A percentile compares a stretch with the other conserved stretches of the same genome.
phyloP scores from a whole-genome alignment of 2,329 filamentous ascomycete species.

The Venturiaceae sp. region DNA sequence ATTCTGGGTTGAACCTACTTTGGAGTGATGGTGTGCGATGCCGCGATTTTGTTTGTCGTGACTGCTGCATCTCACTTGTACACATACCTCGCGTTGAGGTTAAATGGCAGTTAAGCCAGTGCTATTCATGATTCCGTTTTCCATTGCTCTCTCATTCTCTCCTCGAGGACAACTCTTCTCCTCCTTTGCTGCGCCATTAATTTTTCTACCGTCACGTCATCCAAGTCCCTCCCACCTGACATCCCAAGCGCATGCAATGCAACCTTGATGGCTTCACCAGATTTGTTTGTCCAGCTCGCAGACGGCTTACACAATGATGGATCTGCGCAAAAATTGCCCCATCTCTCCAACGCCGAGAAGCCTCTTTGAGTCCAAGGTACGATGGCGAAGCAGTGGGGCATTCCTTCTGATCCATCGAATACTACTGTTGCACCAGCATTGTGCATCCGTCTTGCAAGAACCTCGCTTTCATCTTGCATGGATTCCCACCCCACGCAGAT shows the following conservation, averaged over 20 bases:
- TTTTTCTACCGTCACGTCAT: background rate
- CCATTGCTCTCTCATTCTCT: background rate
- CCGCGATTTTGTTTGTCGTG: too few species aligned
- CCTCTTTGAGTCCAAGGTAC: constrained; percentile 24
- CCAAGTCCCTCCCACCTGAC: background rate
- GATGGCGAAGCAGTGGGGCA: constrained; percentile 61
- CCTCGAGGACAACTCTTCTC: background rate
- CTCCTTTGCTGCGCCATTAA: background rate
- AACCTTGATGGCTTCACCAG: background rate
- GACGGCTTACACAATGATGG: constrained; percentile 16
- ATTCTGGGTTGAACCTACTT: too few species aligned
- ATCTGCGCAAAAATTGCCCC: constrained; percentile 21
- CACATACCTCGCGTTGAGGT: too few species aligned
- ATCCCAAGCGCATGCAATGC: background rate
- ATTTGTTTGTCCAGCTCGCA: background rate
- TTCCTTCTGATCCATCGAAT: constrained; percentile 66
- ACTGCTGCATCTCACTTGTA: too few species aligned
- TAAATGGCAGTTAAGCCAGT: too few species aligned
- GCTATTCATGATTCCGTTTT: background rate
- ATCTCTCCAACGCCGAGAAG: constrained; percentile 24
- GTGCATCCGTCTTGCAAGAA: constrained; percentile 47
- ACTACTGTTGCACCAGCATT: constrained; percentile 49
- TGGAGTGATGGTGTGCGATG: too few species aligned
- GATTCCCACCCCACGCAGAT: constrained; percentile 63
- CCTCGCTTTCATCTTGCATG: constrained; percentile 56